These are phyloP conservation scores for Pseudogymnoascus sp. DNA, from an alignment of 2,329 filamentous ascomycete species.

Conservation along the genomic window DNA sequence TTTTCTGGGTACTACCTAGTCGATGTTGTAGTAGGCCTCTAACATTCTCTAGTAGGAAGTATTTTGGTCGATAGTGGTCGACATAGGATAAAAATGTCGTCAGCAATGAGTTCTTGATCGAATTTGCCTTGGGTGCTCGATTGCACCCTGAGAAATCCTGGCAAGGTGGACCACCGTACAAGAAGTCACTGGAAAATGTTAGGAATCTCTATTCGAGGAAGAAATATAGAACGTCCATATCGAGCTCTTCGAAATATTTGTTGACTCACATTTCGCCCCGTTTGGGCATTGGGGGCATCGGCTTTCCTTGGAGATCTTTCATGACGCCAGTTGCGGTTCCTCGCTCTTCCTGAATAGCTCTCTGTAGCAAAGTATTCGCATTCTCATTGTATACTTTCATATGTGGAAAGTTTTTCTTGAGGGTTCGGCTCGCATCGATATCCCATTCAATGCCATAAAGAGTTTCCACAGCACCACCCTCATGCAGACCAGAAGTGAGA, in stretches of 20 bases:
- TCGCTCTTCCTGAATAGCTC: conserved; percentile 10
- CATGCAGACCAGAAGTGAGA: background rate
- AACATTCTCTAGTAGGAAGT: conserved; percentile 23
- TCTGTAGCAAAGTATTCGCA: conserved; percentile 11
- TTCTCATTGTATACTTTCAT: conserved; percentile 11
- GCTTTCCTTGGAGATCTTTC: conserved; percentile 9
- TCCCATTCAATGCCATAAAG: conserved; percentile 5
- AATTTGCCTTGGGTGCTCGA: conserved; percentile 9
- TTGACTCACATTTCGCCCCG: conserved; percentile 11
- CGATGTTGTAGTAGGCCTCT: conserved; percentile 9
- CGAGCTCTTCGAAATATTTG: background rate
- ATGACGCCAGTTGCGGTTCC: conserved; percentile 6
- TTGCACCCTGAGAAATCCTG: conserved; percentile 15
- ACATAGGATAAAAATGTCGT: conserved; percentile 17
- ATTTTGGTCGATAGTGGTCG: conserved; percentile 20
- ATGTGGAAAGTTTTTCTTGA: conserved; percentile 5
- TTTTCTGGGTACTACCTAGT: conserved; percentile 13
- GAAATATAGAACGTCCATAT: background rate
- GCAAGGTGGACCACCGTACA: conserved; percentile 17
- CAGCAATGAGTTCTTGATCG: conserved; percentile 18
- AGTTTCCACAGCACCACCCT: background rate
- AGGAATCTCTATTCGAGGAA: background rate
- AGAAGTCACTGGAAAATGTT: conserved; percentile 10
- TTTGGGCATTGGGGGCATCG: conserved; percentile 11
- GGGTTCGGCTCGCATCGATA: background rate